Percentiles rank a stretch among this genome's conserved stretches.
Evolutionary conservation across 306 rosid genomes (phyloP).

Genomic region (Vigna hirtella): DNA sequence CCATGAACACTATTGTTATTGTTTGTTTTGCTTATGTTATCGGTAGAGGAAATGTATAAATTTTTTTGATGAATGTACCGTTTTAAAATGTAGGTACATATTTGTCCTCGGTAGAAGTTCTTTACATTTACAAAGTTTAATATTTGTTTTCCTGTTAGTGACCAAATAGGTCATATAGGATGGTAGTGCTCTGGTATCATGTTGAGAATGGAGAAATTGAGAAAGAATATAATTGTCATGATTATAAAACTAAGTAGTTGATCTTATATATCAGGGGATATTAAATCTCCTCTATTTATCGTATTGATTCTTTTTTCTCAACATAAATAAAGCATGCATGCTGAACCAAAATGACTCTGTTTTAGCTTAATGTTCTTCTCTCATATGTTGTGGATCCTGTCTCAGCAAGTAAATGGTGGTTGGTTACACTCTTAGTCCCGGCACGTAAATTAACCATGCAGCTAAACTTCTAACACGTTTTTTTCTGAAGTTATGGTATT

Average conservation of each 20-base stretch:
- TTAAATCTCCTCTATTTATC: no score
- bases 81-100: not conserved
- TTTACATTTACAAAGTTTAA: constrained; percentile 15
- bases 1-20: not conserved
- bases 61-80: not conserved
- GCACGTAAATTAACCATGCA: constrained; percentile 1
- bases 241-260: no score
- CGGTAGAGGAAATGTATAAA: constrained; percentile 1
- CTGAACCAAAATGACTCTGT: no score
- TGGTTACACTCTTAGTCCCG: not conserved
- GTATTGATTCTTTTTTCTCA: no score
- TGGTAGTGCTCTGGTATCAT: no score
- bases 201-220: no score
- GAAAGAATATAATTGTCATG: no score
- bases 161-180: no score
- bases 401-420: constrained; percentile 5
- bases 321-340: no score
- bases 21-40: constrained; percentile 19
- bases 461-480: not conserved
- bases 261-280: no score
- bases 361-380: no score
- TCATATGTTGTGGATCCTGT: not conserved
- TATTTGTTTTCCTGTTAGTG: not conserved
- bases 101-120: not conserved
- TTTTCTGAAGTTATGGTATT: not conserved